phyloP scores from a whole-genome alignment of 2,329 filamentous ascomycete species.

The Magnaporthales sp. region DNA sequence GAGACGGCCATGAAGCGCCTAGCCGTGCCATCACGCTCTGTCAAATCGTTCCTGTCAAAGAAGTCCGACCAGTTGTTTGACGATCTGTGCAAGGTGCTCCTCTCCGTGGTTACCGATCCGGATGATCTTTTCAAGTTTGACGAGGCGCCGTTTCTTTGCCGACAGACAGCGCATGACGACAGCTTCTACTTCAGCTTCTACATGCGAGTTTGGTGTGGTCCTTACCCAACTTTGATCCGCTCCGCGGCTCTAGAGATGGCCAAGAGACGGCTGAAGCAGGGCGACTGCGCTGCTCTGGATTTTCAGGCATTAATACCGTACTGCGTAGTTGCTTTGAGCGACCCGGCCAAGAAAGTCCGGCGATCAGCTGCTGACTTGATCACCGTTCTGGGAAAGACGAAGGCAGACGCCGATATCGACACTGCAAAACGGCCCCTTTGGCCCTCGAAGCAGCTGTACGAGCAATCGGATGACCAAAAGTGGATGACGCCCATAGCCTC shows the following conservation, averaged over 20 bases:
- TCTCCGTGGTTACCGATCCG: conserved; percentile 39
- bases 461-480: conserved; percentile 36
- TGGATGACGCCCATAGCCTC: conserved; percentile 51
- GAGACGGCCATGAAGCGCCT: conserved; percentile 29
- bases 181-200: conserved; percentile 70
- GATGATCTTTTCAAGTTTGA: conserved; percentile 42
- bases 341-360: conserved; percentile 68
- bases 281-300: conserved; percentile 45
- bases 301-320: conserved; percentile 81
- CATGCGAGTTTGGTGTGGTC: conserved; percentile 63
- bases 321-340: conserved; percentile 62
- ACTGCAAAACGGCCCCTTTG: conserved; percentile 40
- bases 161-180: conserved; percentile 44
- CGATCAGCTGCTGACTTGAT: conserved; percentile 64
- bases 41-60: conserved; percentile 42
- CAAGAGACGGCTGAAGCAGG: conserved; percentile 44
- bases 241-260: conserved; percentile 60
- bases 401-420: conserved; percentile 26
- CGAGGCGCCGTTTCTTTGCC: conserved; percentile 43
- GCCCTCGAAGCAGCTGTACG: conserved; percentile 60
- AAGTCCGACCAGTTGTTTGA: conserved; percentile 44
- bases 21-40: conserved; percentile 16
- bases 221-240: conserved; percentile 60
- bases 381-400: conserved; percentile 42
- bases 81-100: conserved; percentile 50